Evolutionary conservation across 2,329 filamentous ascomycete genomes (phyloP).

Genomic region (Aspergillus hortae): DNA sequence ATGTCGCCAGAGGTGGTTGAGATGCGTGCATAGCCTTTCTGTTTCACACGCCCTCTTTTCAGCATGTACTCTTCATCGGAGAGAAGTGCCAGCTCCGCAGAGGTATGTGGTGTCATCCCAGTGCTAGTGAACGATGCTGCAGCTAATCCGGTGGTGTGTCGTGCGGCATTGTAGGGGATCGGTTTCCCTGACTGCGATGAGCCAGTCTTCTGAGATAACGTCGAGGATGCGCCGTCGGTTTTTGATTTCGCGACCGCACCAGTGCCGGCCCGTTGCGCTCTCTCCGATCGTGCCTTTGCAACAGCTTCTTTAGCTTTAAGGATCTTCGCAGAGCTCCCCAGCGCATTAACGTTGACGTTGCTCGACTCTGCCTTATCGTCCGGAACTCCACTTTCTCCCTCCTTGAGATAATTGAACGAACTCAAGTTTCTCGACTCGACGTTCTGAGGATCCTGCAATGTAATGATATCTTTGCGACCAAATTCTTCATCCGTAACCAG

Average conservation of each 20-base stretch:
- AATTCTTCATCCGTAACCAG: conserved; percentile 85
- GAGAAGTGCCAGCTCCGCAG: conserved; percentile 77
- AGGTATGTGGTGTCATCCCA: conserved; percentile 87
- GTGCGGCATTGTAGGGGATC: conserved; percentile 75
- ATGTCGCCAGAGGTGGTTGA: conserved; percentile 80
- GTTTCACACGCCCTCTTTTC: conserved; percentile 81
- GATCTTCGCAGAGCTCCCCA: conserved; percentile 79
- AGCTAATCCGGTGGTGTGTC: conserved; percentile 84
- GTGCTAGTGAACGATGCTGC: conserved; percentile 96
- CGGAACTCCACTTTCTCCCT: conserved; percentile 68
- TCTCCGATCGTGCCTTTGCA: conserved; percentile 77
- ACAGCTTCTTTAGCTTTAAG: conserved; percentile 88
- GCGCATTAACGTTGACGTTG: conserved; percentile 72
- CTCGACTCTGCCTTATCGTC: conserved; percentile 57
- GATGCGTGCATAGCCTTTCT: conserved; percentile 86
- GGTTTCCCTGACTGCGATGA: conserved; percentile 30
- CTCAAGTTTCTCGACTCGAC: conserved; percentile 76
- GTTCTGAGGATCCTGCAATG: conserved; percentile 92
- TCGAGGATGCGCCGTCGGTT: conserved; percentile 11
- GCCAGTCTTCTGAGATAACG: conserved; percentile 18
- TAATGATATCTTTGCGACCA: conserved; percentile 86
- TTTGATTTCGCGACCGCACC: conserved; percentile 38
- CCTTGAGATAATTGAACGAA: conserved; percentile 83
- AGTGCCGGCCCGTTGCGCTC: conserved; percentile 58
- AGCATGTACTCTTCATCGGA: conserved; percentile 97